Conservation (phyloP, 148 eudicot genomes). For the Rhododendron simsii region DNA sequence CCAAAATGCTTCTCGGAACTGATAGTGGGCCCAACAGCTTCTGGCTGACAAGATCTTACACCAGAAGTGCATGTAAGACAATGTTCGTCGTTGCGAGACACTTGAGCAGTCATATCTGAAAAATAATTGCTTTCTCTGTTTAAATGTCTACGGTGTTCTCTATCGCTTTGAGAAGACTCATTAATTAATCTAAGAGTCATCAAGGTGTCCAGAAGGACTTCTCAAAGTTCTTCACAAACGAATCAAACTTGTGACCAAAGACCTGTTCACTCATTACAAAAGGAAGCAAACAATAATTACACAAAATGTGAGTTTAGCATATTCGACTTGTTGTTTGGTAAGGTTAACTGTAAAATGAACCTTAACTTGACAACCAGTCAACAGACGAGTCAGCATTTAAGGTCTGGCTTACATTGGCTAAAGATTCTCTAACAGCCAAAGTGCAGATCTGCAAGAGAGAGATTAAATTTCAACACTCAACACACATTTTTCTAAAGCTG, state of each 20-base stretch:
- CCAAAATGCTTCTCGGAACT: conserved; percentile 20
- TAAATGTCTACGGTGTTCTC: conserved; percentile 12
- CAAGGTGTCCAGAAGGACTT: conserved; percentile 71
- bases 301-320: conserved; percentile 9
- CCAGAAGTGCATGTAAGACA: conserved; percentile 18
- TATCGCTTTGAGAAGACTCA: conserved; percentile 36
- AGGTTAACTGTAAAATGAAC: conserved; percentile 4
- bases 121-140: conserved; percentile 19
- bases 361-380: conserved; percentile 15
- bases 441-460: conserved; percentile 62
- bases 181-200: conserved; percentile 61
- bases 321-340: not conserved
- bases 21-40: not conserved
- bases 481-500: not conserved
- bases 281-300: conserved; percentile 10
- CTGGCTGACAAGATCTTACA: conserved; percentile 9
- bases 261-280: conserved; percentile 49
- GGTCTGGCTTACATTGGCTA: conserved; percentile 66
- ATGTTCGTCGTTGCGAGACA: conserved; percentile 13
- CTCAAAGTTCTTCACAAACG: conserved; percentile 67
- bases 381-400: conserved; percentile 12
- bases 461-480: conserved; percentile 1
- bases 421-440: conserved; percentile 76
- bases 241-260: conserved; percentile 71
- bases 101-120: conserved; percentile 16